phyloP scores from a whole-genome alignment of 352 stramenopile genomes.

The Globisporangium irregulare region DNA sequence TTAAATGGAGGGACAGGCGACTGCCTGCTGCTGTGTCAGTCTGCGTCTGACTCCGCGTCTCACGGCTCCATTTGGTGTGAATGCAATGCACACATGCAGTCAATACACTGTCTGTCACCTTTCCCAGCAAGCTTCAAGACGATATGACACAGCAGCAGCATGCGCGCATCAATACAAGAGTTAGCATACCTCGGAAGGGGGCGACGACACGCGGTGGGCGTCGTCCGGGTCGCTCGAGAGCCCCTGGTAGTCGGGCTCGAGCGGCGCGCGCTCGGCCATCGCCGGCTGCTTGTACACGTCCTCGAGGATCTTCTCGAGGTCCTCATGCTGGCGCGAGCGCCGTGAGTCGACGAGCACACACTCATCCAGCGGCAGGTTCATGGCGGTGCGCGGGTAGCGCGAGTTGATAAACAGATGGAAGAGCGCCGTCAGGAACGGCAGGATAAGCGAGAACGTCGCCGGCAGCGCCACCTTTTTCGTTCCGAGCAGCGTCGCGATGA shows the following conservation, averaged over 20 bases:
- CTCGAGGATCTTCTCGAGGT: constrained; percentile 56
- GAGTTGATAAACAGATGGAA: constrained; percentile 75
- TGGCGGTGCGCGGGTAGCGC: constrained; percentile 62
- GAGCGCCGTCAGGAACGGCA: constrained; percentile 59
- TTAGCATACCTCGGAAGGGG: constrained; percentile 50
- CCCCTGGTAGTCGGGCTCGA: constrained; percentile 75
- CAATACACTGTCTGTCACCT: neutral
- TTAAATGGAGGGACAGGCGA: neutral
- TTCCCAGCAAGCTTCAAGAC: neutral
- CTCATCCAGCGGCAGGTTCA: constrained; percentile 73
- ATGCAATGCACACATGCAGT: neutral
- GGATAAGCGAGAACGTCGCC: constrained; percentile 54
- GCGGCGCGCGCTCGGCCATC: constrained; percentile 54
- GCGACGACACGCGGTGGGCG: constrained; percentile 63
- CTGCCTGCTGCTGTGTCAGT: neutral
- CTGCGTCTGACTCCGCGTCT: neutral
- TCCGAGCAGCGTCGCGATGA: constrained; percentile 69
- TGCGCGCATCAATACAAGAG: neutral
- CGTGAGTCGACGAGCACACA: constrained; percentile 69
- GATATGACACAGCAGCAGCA: constrained; percentile 4
- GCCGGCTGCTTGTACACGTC: constrained; percentile 54
- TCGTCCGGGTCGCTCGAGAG: constrained; percentile 63
- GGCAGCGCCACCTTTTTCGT: constrained; percentile 68
- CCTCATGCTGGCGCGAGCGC: constrained; percentile 46
- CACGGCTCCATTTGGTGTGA: neutral